Evolutionary conservation across 305 asterid species (phyloP).

Genomic region (Plantago lanceolata): DNA sequence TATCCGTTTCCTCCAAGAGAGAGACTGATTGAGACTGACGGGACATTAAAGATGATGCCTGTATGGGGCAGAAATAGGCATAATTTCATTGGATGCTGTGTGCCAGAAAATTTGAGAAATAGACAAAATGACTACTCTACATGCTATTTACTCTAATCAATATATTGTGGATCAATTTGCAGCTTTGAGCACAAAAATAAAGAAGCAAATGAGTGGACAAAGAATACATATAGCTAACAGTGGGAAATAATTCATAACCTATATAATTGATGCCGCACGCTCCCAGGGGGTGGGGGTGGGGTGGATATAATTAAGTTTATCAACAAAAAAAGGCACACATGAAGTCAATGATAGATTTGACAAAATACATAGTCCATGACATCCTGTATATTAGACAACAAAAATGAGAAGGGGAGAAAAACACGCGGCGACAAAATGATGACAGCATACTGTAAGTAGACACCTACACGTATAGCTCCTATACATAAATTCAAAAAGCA

Average conservation of each 20-base stretch:
- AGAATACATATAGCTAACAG: background rate
- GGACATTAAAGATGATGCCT: constrained; percentile 84
- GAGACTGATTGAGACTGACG: constrained; percentile 74
- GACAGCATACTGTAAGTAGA: no score
- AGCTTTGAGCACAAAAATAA: background rate
- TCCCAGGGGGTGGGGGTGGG: no score
- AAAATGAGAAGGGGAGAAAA: no score
- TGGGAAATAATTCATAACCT: background rate
- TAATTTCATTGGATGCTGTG: constrained; percentile 12
- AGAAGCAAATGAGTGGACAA: background rate
- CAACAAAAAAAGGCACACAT: no score
- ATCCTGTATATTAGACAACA: background rate
- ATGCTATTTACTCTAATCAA: constrained; percentile 8
- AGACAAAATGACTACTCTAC: constrained; percentile 4
- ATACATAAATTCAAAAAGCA: no score
- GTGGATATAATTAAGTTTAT: no score
- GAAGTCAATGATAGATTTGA: background rate
- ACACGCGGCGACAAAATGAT: no score
- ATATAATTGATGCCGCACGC: no score
- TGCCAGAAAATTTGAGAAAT: background rate
- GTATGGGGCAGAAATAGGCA: constrained; percentile 16
- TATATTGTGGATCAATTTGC: background rate
- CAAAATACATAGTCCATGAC: background rate
- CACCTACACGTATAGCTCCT: no score
- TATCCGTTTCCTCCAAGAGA: constrained; percentile 84